These are phyloP conservation scores for Recurvomyces mirabilis DNA, from an alignment of 495 filamentous ascomycete genomes.

Conservation along the genomic window DNA sequence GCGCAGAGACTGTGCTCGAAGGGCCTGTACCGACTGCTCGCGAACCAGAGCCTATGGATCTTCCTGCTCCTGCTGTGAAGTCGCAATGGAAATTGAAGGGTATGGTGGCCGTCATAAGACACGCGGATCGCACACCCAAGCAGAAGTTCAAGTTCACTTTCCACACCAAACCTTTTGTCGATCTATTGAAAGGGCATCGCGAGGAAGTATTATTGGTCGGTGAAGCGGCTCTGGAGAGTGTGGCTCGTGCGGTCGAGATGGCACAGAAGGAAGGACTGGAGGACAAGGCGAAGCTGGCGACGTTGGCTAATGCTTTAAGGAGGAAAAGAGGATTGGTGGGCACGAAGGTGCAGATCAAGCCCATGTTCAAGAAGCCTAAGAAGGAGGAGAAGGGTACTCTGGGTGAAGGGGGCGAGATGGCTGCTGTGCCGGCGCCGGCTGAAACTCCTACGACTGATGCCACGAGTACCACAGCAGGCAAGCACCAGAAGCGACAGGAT, in stretches of 20 bases:
- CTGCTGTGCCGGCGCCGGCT: neutral
- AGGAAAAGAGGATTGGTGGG: conserved; percentile 90
- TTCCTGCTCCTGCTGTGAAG: conserved; percentile 77
- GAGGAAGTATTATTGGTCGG: conserved; percentile 94
- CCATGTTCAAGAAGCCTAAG: conserved; percentile 79
- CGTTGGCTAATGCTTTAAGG: conserved; percentile 71
- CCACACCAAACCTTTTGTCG: conserved; percentile 90
- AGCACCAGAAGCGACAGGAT: conserved; percentile 51
- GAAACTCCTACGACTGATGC: neutral
- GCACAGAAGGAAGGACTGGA: conserved; percentile 70
- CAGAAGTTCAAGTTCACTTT: conserved; percentile 99
- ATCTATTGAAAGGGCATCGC: conserved; percentile 83
- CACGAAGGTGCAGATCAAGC: conserved; percentile 98
- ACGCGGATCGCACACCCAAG: conserved; percentile 94
- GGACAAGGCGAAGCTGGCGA: conserved; percentile 72
- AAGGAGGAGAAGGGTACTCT: conserved; percentile 9
- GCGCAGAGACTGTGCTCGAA: neutral
- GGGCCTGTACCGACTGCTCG: neutral
- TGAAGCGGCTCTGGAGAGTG: conserved; percentile 79
- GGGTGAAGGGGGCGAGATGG: neutral
- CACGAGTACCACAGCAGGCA: no score
- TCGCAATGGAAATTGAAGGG: conserved; percentile 97
- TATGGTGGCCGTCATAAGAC: conserved; percentile 92
- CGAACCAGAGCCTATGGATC: no score
- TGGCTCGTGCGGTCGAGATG: conserved; percentile 67